Evolutionary conservation across 2,329 filamentous ascomycete species (phyloP), one percentile per base, ranked within the genome.

Genomic region (Colletotrichum costaricense): DNA sequence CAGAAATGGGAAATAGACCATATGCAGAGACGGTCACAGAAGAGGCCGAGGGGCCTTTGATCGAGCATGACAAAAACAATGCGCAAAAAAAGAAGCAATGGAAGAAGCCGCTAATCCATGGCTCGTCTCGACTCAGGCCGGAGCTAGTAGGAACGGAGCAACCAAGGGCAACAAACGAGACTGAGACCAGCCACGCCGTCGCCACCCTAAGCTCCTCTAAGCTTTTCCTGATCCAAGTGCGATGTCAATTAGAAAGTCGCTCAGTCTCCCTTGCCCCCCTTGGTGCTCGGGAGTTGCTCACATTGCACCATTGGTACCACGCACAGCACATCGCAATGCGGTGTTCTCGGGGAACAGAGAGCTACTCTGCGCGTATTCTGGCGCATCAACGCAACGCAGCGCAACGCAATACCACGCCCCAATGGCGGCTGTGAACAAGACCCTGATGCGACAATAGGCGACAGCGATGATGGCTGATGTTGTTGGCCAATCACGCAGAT

Each of bases 41-140:
- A 33, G 33, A 49, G 22, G n/a, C 5, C 16, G 7, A 6, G 19
- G 19, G 19, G 19, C 38, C 49, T 9, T 16, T 46, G 14, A 52
- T 11, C 2, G 30, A 22, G 22, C 16, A 28, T 26, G 24, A 67
- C n/a, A 52, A 58, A 68, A 58, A 54, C 16, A 68, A 38, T 54
- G n/a, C 64, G 26, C 24, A 28, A 60, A 52, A 58, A 63, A 68
- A 68, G 69, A 72, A 72, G 69, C 64, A 68, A 72, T 68, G 64
- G 69, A 68, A 72, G 58, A 35, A 58, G 59, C 35, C 63, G 42
- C 66, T 57, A 56, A 30, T 64, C 60, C 59, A 65, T 52, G 55
- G 46, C 60, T 65, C 70, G 67, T 73, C 66, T 64, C 60, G 60
- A 65, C 46, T 63, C 38, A 7, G 35, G 19, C 56, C 38, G 42